phyloP scores from a whole-genome alignment of 176 grass and related monocot species.

The Musa troglodytarum region DNA sequence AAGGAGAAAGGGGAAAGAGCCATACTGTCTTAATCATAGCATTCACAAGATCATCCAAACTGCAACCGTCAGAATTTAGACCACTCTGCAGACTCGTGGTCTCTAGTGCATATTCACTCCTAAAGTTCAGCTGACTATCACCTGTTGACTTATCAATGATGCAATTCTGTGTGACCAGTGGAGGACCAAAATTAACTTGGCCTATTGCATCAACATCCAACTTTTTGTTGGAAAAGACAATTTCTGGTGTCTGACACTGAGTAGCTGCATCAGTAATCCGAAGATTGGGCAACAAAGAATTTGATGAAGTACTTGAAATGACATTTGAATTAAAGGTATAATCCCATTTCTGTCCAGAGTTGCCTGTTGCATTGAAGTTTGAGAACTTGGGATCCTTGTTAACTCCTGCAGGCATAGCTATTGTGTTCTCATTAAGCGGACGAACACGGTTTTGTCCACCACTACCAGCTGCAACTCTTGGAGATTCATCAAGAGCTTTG shows the following conservation, averaged over 20 bases:
- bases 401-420: neutral
- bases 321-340: slow-evolving; percentile 1
- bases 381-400: neutral
- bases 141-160: neutral
- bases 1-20: neutral
- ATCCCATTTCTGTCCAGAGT: neutral
- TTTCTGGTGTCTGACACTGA: slow-evolving; percentile 10
- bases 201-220: neutral
- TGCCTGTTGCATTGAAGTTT: slow-evolving; percentile 14
- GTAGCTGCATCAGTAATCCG: slow-evolving; percentile 21
- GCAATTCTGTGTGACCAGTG: neutral
- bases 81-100: neutral
- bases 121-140: neutral
- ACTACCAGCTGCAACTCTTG: neutral
- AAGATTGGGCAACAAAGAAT: slow-evolving; percentile 26
- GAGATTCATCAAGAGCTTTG: neutral
- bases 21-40: slow-evolving; percentile 7
- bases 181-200: neutral
- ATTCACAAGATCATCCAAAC: slow-evolving; percentile 6
- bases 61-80: neutral
- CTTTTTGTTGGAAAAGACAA: neutral
- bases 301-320: slow-evolving; percentile 18
- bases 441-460: slow-evolving; percentile 1
- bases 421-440: neutral
- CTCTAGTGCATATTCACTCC: slow-evolving; percentile 1